Base-by-base conservation (phyloP, 331 rosid genomes). In the Rosa hybrid region DNA sequence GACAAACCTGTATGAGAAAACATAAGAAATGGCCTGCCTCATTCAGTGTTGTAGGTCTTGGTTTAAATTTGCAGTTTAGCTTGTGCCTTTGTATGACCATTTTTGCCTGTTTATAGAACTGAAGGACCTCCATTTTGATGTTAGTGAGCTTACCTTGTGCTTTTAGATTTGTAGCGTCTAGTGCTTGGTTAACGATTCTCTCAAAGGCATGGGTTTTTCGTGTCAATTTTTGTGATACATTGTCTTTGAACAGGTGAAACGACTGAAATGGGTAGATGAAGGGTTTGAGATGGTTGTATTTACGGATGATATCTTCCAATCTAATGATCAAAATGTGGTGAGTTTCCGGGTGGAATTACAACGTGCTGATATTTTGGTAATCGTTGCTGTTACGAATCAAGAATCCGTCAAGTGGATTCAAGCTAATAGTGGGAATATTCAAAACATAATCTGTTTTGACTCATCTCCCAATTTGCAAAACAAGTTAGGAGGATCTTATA, bases 251-350 rank as follows among this genome's bases (percentile, higher is more conserved):
- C 89, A 92, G 98, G 98, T 89, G 18, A 88, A 89, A 81, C 89
- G 92, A 83, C 68, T 92, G 82, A 92, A 92, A 86, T 94, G 98
- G 98, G 91, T 94, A 9, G 98, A 94, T 62, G 92, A 90, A 81
- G 92, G 86, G 68, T 94, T 88, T 71, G 91, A 91, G 72, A 94
- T 94, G 93, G 74, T 84, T 38, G 98, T 94, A 7, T 92, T 89
- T 78, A 86, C 89, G 5, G 98, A 94, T 44, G 77, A 76, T 76
- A 71, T 89, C 48, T 62, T 86, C 79, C 78, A 68, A 79, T 84
- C 83, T 9, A 72, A 79, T 71, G 81, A 75, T 73, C 80, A 85
- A 75, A 77, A 12, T 34, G 71, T 73, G 30, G 38, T 4, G 30
- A 81, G 27, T 79, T 78, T 92, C 60, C 81, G 71, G 62, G 76